Evolutionary conservation across 2,329 filamentous ascomycete genomes (phyloP).

Genomic region (Atkinsonella texensis): DNA sequence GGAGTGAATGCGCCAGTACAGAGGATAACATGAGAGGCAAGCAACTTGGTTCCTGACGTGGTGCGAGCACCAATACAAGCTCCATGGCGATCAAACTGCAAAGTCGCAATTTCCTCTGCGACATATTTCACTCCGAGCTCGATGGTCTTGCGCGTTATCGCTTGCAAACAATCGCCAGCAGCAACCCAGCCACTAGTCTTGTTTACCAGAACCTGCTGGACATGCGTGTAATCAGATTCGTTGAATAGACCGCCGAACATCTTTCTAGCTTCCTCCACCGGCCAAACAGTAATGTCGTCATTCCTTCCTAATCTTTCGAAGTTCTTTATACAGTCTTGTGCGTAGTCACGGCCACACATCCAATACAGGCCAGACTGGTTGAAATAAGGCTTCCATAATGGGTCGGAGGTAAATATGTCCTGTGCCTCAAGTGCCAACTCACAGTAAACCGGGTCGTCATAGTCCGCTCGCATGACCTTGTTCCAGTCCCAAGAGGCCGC

Average conservation of each 20-base stretch:
- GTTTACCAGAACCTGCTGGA: slow-evolving; percentile 49
- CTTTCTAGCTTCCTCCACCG: slow-evolving; percentile 32
- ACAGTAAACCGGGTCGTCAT: slow-evolving; percentile 52
- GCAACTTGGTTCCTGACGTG: slow-evolving; percentile 28
- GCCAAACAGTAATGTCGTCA: slow-evolving; percentile 29
- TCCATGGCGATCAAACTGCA: slow-evolving; percentile 34
- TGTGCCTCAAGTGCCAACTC: slow-evolving; percentile 53
- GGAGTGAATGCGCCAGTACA: slow-evolving; percentile 47
- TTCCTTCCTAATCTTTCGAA: slow-evolving; percentile 32
- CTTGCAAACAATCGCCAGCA: slow-evolving; percentile 44
- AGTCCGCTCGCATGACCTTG: slow-evolving; percentile 60
- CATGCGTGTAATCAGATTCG: slow-evolving; percentile 46
- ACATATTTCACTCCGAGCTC: slow-evolving; percentile 48
- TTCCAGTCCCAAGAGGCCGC: slow-evolving; percentile 65
- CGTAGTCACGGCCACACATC: slow-evolving; percentile 39
- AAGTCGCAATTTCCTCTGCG: slow-evolving; percentile 34
- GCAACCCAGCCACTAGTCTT: slow-evolving; percentile 51
- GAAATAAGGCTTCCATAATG: slow-evolving; percentile 44
- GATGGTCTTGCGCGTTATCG: slow-evolving; percentile 39
- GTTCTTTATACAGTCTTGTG: slow-evolving; percentile 39
- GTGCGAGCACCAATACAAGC: slow-evolving; percentile 37
- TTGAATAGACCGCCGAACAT: slow-evolving; percentile 47
- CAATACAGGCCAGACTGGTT: slow-evolving; percentile 49
- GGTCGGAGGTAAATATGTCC: slow-evolving; percentile 45
- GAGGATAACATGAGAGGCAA: slow-evolving; percentile 39